phyloP scores from a whole-genome alignment of 2,329 filamentous ascomycete species.

The Diaporthe vexans region DNA sequence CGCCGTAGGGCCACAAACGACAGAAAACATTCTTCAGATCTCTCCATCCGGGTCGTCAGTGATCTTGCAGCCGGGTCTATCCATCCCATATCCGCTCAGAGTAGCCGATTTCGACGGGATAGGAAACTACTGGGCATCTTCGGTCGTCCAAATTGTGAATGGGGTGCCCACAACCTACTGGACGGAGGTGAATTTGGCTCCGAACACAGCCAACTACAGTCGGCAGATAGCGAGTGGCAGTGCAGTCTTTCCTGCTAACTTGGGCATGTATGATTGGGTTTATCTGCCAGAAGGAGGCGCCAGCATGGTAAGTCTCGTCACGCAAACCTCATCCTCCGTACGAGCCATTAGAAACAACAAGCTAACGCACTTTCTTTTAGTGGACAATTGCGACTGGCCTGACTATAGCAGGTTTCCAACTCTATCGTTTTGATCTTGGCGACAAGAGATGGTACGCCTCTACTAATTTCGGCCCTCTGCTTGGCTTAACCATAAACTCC shows the following conservation, averaged over 20 bases:
- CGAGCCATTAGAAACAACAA: not conserved
- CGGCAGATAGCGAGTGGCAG: not conserved
- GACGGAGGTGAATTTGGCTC: constrained; percentile 1
- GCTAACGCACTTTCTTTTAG: not conserved
- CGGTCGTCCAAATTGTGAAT: not conserved
- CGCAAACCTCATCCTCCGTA: not conserved
- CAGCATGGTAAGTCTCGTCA: constrained; percentile 9
- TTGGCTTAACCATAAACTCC: not conserved
- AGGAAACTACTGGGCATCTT: constrained; percentile 3
- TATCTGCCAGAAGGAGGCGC: constrained; percentile 12
- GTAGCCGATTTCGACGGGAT: constrained; percentile 10
- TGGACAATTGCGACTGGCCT: constrained; percentile 14
- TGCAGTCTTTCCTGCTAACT: not conserved
- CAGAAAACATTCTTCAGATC: not conserved
- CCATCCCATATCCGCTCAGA: constrained; percentile 5
- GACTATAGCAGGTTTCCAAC: not conserved
- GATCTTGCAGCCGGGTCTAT: not conserved
- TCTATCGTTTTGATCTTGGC: constrained; percentile 9
- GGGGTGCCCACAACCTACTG: not conserved
- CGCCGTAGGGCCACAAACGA: not conserved
- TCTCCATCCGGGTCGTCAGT: not conserved
- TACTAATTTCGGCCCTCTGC: constrained; percentile 17
- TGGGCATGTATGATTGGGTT: constrained; percentile 22
- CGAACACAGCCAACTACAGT: constrained; percentile 2
- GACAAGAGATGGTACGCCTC: constrained; percentile 2